Evolutionary conservation across 2,329 filamentous ascomycete genomes (phyloP), one percentile per base, ranked within the genome.

Genomic region (Fonsecaea nubica): DNA sequence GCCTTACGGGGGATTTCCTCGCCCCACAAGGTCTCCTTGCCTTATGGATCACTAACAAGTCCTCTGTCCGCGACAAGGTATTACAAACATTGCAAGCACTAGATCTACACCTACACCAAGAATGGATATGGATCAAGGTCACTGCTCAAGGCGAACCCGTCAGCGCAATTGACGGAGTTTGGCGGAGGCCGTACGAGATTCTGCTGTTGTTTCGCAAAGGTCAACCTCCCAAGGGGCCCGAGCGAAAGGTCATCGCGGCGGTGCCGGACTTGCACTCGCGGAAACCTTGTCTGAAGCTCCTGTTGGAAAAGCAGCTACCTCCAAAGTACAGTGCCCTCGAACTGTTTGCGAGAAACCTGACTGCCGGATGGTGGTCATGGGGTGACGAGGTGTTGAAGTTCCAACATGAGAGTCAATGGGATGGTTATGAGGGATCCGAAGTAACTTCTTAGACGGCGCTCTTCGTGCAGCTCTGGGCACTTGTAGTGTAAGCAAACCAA

Each of bases 111-210:
- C 71, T 88, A 7, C 72, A 78, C 4, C 87, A 89, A 70, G 86
- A 89, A 76, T 89, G 87, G 87, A 73, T 88, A 3, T 90, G 87
- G 87, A 74, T 88, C 61, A 90, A 90, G 74, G 83, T 80, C 1
- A 89, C 87, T 0, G 73, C 72, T 0, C 69, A 77, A 2, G 87
- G 87, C 2, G 80, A 84, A 64, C 81, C 85, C 0, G 80, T 88
- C 53, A 81, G 79, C 7, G 75, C 79, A 3, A 59, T 89, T 12
- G 80, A 86, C 42, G 83, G 82, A 1, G 55, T 83, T 1, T 87
- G 85, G 85, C 80, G 86, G 64, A 86, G 86, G 71, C 87, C 87
- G 1, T 89, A 88, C 68, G 87, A 90, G 75, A 77, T 87, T 1
- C 71, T 85, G 2, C 77, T 89, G 4, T 72, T 89, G 4, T 68